phyloP scores from a whole-genome alignment of 2,329 filamentous ascomycete species.

The Lachnellula willkommii region DNA sequence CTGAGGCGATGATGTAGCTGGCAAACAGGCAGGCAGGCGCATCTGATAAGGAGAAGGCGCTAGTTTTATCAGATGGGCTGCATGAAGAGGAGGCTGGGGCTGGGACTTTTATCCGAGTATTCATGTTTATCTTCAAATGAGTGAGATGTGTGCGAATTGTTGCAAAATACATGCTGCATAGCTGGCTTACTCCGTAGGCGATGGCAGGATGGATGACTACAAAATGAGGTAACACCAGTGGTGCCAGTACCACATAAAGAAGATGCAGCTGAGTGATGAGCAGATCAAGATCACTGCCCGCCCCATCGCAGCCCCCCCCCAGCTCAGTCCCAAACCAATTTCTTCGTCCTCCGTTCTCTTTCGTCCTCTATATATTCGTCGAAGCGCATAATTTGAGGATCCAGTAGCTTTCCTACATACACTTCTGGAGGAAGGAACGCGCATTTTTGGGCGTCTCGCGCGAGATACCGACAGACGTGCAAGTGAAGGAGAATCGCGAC shows the following conservation, averaged over 20 bases:
- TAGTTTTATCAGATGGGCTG: background rate
- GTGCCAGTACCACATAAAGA: too few species aligned
- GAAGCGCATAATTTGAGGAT: constrained; percentile 16
- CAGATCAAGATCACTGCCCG: too few species aligned
- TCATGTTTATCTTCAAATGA: background rate
- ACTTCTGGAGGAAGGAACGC: constrained; percentile 31
- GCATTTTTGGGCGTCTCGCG: constrained; percentile 29
- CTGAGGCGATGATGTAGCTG: constrained; percentile 10
- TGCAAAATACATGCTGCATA: too few species aligned
- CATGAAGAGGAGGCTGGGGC: too few species aligned
- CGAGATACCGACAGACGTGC: constrained; percentile 35
- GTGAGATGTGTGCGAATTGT: background rate
- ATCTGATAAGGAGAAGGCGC: constrained; percentile 1
- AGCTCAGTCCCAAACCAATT: constrained; percentile 14
- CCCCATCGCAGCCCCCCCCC: too few species aligned
- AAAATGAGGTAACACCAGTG: too few species aligned
- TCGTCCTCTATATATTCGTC: constrained; percentile 20
- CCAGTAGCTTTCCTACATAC: constrained; percentile 17
- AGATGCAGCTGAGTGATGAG: too few species aligned
- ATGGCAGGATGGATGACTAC: too few species aligned
- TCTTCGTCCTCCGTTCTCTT: constrained; percentile 21
- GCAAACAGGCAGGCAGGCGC: background rate
- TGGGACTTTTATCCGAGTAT: background rate
- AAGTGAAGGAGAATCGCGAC: constrained; percentile 34
- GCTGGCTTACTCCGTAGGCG: background rate